These are phyloP conservation scores for Plasmodium malariae DNA, from an alignment of 169 alveolate species.

Conservation along the genomic window DNA sequence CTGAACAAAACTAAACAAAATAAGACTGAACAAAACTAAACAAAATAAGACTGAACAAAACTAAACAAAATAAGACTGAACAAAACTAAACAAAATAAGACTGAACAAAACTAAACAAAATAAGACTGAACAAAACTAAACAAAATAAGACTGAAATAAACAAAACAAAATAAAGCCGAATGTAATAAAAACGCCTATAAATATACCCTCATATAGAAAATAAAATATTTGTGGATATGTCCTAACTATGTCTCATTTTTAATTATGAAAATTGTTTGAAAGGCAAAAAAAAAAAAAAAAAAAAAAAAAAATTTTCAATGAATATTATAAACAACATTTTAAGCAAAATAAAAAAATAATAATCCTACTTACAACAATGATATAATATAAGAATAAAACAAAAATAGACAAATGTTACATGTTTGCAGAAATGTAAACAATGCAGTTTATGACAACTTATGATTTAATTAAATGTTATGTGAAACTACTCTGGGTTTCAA, in stretches of 20 bases:
- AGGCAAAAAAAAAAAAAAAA: background rate
- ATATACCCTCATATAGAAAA: background rate
- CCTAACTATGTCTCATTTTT: constrained; percentile 28
- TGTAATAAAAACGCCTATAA: too few species aligned
- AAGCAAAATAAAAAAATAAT: background rate
- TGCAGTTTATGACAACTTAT: background rate
- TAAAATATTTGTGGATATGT: constrained; percentile 1
- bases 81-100: background rate
- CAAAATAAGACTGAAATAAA: background rate
- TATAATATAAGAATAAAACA: background rate
- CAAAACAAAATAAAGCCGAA: background rate
- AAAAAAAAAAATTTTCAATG: background rate
- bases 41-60: too few species aligned
- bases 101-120: background rate
- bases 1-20: background rate
- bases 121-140: background rate
- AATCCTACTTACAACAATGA: too few species aligned
- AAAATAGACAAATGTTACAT: background rate
- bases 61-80: background rate
- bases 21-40: background rate
- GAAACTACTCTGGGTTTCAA: background rate
- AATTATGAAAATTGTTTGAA: constrained; percentile 19
- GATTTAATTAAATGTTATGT: background rate
- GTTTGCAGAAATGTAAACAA: background rate
- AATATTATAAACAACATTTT: background rate